Evolutionary conservation across 2,329 filamentous ascomycete species (phyloP), one percentile per base, ranked within the genome.

Genomic region (Emergomyces pasteurianus): DNA sequence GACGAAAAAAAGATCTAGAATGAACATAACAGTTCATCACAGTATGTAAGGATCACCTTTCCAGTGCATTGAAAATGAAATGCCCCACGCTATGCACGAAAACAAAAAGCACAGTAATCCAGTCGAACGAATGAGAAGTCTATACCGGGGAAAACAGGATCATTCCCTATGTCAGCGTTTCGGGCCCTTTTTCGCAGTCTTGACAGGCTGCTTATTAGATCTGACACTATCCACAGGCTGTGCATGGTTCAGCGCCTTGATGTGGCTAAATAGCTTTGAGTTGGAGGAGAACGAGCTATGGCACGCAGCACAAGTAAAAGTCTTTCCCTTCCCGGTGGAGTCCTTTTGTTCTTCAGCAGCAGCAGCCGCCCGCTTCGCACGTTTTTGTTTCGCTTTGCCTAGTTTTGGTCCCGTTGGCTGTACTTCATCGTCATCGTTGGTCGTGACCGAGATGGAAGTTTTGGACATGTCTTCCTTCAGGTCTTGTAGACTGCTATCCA

Each of bases 281-380:
- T 85, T 86, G 1, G 87, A 90, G 0, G 82, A 84, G 75, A 97
- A 99, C 0, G 76, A 81, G 65, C 88, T 90, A 65, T 85, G 82
- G 73, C 94, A 97, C 4, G 85, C 83, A 2, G 87, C 82, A 70
- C 94, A 97, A 67, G 86, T 86, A 59, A 89, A 82, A 36, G 84
- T 65, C 8, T 57, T 56, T 23, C 34, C 53, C 18, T 34, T 34
- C 26, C 42, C n/a, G 12, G 6, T 14, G 36, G 2, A 2, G 5
- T 62, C 49, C 21, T 64, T 36, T 23, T 66, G 12, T 18, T 42
- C 58, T 46, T 62, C 55, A 28, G 58, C 65, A 52, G 61, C 78
- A 16, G 77, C 23, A 28, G 46, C 46, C 21, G 23, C 78, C 65
- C 77, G 81, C 65, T 77, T 80, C 38, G 78, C 79, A 58, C 78